Evolutionary conservation across 768 basidiomycete genomes (phyloP).

Genomic region (Hypholoma fasciculare): DNA sequence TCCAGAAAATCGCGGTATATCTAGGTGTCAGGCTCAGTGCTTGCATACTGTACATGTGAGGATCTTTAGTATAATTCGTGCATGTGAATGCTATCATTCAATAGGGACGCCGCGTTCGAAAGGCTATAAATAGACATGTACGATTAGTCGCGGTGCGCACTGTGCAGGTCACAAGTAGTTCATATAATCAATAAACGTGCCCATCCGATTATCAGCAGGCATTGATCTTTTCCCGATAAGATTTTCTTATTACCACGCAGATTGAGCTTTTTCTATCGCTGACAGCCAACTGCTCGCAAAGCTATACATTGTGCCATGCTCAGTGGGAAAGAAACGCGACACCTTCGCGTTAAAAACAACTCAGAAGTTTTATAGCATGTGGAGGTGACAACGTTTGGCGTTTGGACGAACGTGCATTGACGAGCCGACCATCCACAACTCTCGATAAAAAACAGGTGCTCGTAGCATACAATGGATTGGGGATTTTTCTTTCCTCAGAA

Average conservation of each 20-base stretch:
- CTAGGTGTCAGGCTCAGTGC: too few species aligned
- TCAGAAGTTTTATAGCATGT: not conserved
- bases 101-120: too few species aligned
- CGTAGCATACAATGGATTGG: not conserved
- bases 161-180: too few species aligned
- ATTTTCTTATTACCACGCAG: not conserved
- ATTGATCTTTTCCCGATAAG: not conserved
- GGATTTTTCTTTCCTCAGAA: too few species aligned
- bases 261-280: not conserved
- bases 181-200: not conserved
- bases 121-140: not conserved
- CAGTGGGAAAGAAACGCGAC: not conserved
- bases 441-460: not conserved
- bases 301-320: not conserved
- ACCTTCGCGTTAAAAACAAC: not conserved
- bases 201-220: not conserved
- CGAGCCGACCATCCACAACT: not conserved
- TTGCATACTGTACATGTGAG: too few species aligned
- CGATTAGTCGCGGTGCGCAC: too few species aligned
- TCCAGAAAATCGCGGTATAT: too few species aligned
- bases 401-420: not conserved
- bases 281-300: too few species aligned
- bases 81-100: too few species aligned
- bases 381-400: not conserved
- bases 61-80: too few species aligned